These are phyloP conservation scores for Cystobasidium ongulense DNA, from an alignment of 768 basidiomycete species.

Conservation along the genomic window DNA sequence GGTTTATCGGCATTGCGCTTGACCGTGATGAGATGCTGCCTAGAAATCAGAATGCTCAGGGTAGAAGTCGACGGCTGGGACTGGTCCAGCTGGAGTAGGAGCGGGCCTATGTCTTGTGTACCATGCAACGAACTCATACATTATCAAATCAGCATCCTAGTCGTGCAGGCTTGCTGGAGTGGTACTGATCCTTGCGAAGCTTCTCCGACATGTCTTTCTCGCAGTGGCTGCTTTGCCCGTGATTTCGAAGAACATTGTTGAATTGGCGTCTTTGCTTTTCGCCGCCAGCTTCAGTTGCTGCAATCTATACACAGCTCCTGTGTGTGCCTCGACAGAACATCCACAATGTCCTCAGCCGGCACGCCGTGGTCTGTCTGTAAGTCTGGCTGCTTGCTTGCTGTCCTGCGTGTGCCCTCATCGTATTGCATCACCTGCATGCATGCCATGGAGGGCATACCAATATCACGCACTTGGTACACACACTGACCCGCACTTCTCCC, in stretches of 20 bases:
- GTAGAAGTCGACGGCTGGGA: conserved; percentile 78
- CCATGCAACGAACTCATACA: too few species aligned
- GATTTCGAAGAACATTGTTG: background rate
- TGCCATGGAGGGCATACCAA: background rate
- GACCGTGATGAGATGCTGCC: conserved; percentile 72
- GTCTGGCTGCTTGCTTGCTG: background rate
- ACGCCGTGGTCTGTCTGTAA: conserved; percentile 20
- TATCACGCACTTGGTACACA: background rate
- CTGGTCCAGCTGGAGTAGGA: conserved; percentile 54
- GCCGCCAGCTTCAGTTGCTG: background rate
- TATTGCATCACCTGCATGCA: background rate
- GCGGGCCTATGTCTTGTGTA: background rate
- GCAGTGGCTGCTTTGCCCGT: background rate
- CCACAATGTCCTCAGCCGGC: conserved; percentile 7
- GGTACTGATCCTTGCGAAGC: background rate
- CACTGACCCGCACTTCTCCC: background rate
- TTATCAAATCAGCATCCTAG: too few species aligned
- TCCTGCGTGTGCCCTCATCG: background rate
- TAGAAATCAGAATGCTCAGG: conserved; percentile 61
- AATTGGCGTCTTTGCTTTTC: background rate
- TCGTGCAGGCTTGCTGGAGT: background rate
- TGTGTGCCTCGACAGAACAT: background rate
- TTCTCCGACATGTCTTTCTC: background rate
- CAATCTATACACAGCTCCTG: too few species aligned
- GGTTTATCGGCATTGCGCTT: conserved; percentile 74